phyloP scores from a whole-genome alignment of 495 filamentous ascomycete genomes.

The Aspergillus coremiiformis region DNA sequence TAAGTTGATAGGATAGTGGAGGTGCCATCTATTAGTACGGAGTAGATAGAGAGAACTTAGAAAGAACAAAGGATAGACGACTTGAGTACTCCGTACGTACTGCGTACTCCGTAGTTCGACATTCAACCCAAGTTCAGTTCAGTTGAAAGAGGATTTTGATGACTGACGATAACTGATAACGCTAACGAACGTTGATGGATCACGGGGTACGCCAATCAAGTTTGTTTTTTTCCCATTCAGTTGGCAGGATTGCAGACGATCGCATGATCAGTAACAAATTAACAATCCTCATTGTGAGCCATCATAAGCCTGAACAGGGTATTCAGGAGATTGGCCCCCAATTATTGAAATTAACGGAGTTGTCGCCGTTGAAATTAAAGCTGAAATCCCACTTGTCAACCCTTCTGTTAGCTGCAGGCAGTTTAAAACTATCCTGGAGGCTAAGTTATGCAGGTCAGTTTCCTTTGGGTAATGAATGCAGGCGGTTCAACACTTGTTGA shows the following conservation, averaged over 20 bases:
- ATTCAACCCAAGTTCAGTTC: background rate
- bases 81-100: too few species aligned
- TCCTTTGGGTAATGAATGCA: background rate
- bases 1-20: too few species aligned
- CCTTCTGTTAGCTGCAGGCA: background rate
- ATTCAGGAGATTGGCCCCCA: background rate
- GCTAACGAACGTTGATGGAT: background rate
- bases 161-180: background rate
- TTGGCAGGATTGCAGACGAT: background rate
- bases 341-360: background rate
- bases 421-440: background rate
- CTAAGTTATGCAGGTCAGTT: background rate
- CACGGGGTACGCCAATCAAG: background rate
- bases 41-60: too few species aligned
- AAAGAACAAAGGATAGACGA: background rate
- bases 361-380: background rate
- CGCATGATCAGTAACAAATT: slow-evolving; percentile 1
- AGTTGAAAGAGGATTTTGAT: background rate
- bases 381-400: background rate
- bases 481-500: slow-evolving; percentile 10
- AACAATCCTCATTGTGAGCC: slow-evolving; percentile 1
- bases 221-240: background rate
- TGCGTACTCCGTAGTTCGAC: too few species aligned
- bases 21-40: too few species aligned
- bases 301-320: background rate